Conservation (phyloP, 306 rosid species). For the Argentina anserina region DNA sequence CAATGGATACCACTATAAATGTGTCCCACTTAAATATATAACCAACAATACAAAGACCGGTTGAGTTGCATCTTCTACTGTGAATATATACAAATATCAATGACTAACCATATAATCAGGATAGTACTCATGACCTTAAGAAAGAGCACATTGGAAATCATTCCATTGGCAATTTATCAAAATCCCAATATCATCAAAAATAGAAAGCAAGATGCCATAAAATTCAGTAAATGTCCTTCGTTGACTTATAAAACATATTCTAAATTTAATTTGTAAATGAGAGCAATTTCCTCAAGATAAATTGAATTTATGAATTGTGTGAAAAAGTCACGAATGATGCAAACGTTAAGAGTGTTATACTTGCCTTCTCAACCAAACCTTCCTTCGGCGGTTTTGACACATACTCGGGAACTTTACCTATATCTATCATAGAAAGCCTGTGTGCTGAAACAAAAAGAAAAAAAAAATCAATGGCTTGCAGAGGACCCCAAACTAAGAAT, state of each 20-base stretch:
- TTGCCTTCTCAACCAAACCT: conserved; percentile 67
- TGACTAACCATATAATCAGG: no score
- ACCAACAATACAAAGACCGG: no score
- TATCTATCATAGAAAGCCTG: conserved; percentile 31
- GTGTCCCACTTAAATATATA: not conserved
- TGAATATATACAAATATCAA: no score
- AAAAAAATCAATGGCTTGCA: conserved; percentile 8
- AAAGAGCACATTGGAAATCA: no score
- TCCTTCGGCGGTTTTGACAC: conserved; percentile 68
- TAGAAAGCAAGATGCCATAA: not conserved
- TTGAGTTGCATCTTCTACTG: no score
- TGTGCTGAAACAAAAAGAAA: conserved; percentile 38
- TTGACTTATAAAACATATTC: not conserved
- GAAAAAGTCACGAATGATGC: not conserved
- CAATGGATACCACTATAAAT: not conserved
- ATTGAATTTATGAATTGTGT: not conserved
- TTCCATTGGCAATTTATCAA: no score
- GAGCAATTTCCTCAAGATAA: not conserved
- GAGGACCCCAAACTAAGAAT: not conserved
- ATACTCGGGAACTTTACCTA: conserved; percentile 44
- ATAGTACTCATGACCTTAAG: no score
- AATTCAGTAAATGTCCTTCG: not conserved
- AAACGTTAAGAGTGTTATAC: conserved; percentile 1
- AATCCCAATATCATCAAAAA: not conserved
- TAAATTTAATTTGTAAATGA: not conserved